Base-by-base conservation (phyloP, 768 basidiomycete genomes). In the Amanita polypyramis region DNA sequence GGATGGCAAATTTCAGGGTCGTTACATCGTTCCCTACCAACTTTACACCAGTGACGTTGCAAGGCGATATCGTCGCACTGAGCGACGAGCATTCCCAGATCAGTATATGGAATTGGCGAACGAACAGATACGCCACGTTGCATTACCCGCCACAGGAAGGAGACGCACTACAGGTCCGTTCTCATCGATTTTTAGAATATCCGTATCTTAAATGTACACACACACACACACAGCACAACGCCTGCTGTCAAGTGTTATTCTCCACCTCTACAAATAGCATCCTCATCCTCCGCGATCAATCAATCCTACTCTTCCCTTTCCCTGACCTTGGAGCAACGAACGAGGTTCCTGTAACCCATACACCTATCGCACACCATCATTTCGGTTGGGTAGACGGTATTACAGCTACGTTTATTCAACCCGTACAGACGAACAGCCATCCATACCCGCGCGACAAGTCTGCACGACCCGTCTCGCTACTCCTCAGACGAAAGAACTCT, bases 361-460 rank as follows among this genome's bases (percentile, higher is more conserved):
- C 55, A 1, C 65, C 73, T 0, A 57, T 70, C 33, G 72, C 70
- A 1, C 56, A 54, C 2, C 71, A 76, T 52, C 75, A 76, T 2
- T 82, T 82, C 54, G 82, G 82, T 12, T 84, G 82, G 82, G 72
- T 82, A 11, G 82, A 84, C 45, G 75, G 76, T 6, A 67, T 79
- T 32, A 71, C 71, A 2, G 68, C 75, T 1, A 52, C 65, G 1
- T 52, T 60, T 32, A 19, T 25, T 49, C 53, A 47, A 9, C 47
- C 53, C 45, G 20, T 47, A 36, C 19, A 42, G 34, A 17, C n/a
- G 34, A 38, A n/a, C 37, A 15, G 37, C 11, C 12, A 30, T 21
- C 21, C 32, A 14, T 43, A 37, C 20, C 14, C 5, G 19, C 21
- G 25, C 29, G 8, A 17, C n/a, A 11, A 33, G 17, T 37, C 35